Evolutionary conservation across 345 rosid genomes (phyloP).

Genomic region (Rhizophora mangle): DNA sequence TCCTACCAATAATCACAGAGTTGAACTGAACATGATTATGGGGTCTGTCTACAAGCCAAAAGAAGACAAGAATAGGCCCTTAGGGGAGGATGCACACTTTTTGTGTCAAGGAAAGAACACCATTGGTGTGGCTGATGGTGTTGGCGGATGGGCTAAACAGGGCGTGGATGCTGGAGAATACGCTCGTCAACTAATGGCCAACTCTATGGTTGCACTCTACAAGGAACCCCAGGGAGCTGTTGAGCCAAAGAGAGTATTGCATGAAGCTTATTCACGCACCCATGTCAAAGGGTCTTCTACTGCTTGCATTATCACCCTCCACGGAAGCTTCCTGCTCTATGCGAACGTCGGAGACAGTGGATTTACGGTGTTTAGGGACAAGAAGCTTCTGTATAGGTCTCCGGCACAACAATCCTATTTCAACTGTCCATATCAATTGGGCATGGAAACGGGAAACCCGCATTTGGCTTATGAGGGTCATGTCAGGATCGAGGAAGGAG

Average conservation of each 20-base stretch:
- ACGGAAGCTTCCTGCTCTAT: background rate
- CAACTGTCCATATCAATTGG: constrained; percentile 23
- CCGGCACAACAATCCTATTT: constrained; percentile 14
- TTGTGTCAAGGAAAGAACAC: background rate
- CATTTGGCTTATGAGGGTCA: background rate
- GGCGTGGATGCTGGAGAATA: constrained; percentile 21
- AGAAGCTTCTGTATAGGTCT: constrained; percentile 2
- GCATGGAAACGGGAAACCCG: background rate
- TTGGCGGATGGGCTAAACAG: constrained; percentile 16
- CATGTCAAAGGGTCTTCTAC: constrained; percentile 22
- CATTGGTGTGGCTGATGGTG: constrained; percentile 30
- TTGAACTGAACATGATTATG: background rate
- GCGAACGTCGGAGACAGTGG: constrained; percentile 33
- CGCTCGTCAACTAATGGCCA: constrained; percentile 19
- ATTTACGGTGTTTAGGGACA: constrained; percentile 19
- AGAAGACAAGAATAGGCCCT: background rate
- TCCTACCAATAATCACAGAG: too few relatives aligned
- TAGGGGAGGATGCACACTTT: constrained; percentile 27
- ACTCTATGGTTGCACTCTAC: background rate
- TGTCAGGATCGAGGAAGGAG: constrained; percentile 11
- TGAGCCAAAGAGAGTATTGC: constrained; percentile 1
- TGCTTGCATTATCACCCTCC: constrained; percentile 13
- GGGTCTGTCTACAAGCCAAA: constrained; percentile 17
- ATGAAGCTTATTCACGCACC: constrained; percentile 13
- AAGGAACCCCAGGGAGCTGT: background rate